A percentile compares a stretch with the other conserved stretches of the same genome.
phyloP scores from a whole-genome alignment of 805 yeast genomes.

The Ogataea paraovalis region DNA sequence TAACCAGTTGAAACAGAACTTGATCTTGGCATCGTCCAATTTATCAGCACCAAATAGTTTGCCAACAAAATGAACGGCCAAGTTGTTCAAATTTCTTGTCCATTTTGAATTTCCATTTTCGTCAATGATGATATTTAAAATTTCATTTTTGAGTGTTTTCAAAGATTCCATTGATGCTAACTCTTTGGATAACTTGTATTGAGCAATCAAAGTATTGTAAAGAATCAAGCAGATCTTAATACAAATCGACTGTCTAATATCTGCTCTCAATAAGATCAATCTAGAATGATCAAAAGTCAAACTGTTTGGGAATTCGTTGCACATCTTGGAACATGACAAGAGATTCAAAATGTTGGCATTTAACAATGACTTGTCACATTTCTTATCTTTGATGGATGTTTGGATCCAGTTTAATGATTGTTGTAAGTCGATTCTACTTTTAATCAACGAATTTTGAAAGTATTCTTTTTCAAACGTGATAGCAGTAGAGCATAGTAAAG shows the following conservation, averaged over 20 bases:
- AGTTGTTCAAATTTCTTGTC: slow-evolving; percentile 75
- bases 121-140: slow-evolving; percentile 76
- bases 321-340: slow-evolving; percentile 76
- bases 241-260: slow-evolving; percentile 80
- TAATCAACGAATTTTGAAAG: slow-evolving; percentile 49
- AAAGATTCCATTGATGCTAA: slow-evolving; percentile 37
- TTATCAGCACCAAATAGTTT: slow-evolving; percentile 19
- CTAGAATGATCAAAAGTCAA: slow-evolving; percentile 82
- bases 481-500: slow-evolving; percentile 80
- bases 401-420: slow-evolving; percentile 68
- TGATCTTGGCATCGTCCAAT: slow-evolving; percentile 40
- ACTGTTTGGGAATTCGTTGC: slow-evolving; percentile 76
- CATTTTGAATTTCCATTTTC: slow-evolving; percentile 85
- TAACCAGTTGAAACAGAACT: slow-evolving; percentile 74
- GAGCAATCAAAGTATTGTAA: slow-evolving; percentile 60
- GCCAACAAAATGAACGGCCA: slow-evolving; percentile 64
- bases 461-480: slow-evolving; percentile 86
- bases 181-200: slow-evolving; percentile 29
- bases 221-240: slow-evolving; percentile 68
- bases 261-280: slow-evolving; percentile 73
- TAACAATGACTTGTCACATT: slow-evolving; percentile 30
- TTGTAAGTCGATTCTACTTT: slow-evolving; percentile 54
- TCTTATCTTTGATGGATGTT: slow-evolving; percentile 25
- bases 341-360: slow-evolving; percentile 56
- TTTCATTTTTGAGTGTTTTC: slow-evolving; percentile 58